phyloP scores from a whole-genome alignment of 805 yeast genomes.

The Ogataea parapolymorpha region DNA sequence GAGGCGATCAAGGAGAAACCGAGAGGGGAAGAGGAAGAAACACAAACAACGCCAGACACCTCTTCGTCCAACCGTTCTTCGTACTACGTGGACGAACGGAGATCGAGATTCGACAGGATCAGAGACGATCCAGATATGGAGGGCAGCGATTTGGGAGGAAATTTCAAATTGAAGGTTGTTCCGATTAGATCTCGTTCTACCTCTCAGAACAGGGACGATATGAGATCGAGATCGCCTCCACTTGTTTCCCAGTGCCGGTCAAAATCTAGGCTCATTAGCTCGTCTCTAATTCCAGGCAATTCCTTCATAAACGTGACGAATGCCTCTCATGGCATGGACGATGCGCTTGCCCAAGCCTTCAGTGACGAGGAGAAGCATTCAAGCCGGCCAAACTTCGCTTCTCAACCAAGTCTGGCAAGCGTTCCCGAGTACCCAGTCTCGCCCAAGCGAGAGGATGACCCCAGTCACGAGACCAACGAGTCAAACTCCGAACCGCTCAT shows the following conservation, averaged over 20 bases:
- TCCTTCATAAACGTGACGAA: constrained; percentile 11
- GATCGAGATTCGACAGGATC: constrained; percentile 11
- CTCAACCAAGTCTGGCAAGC: neutral
- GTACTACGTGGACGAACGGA: constrained; percentile 1
- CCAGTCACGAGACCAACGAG: neutral
- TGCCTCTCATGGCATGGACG: constrained; percentile 24
- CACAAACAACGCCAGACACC: constrained; percentile 5
- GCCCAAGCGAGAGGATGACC: neutral
- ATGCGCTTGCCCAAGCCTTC: constrained; percentile 22
- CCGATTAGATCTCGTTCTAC: constrained; percentile 29
- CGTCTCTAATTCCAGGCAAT: constrained; percentile 22
- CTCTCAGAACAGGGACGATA: constrained; percentile 16
- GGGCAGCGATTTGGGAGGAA: constrained; percentile 27
- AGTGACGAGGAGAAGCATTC: neutral
- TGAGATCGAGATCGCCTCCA: constrained; percentile 22
- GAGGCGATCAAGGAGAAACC: constrained; percentile 19
- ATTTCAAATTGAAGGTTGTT: constrained; percentile 26
- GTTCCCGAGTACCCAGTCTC: neutral
- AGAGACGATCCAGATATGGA: constrained; percentile 10
- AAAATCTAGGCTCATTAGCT: constrained; percentile 20
- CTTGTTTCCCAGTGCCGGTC: constrained; percentile 18
- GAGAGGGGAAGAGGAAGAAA: constrained; percentile 3
- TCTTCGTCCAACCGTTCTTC: neutral
- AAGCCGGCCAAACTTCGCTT: neutral
- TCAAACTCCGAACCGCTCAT: neutral